Conservation (phyloP, 2,329 filamentous ascomycete genomes). For the Pezicula neosporulosa region DNA sequence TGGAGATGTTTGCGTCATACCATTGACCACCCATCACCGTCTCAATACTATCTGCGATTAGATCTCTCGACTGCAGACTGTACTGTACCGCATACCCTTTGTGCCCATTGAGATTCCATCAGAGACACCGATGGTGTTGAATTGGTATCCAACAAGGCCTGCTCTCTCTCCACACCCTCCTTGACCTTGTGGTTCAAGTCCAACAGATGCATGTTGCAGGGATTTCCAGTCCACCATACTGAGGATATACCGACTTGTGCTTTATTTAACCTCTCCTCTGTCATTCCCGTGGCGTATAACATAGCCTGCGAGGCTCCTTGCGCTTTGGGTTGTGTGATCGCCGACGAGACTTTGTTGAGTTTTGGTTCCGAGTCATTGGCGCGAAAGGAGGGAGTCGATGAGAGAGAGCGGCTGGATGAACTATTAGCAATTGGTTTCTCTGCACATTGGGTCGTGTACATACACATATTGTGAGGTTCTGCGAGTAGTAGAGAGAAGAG, state of each 20-base stretch:
- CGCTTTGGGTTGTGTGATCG: conserved; percentile 94
- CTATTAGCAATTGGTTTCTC: conserved; percentile 6
- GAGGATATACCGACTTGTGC: conserved; percentile 97
- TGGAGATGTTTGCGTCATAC: conserved; percentile 96
- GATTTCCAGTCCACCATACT: conserved; percentile 97
- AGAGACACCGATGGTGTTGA: conserved; percentile 98
- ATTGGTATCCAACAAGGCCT: conserved; percentile 88
- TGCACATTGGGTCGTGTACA: conserved; percentile 5
- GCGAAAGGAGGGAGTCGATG: conserved; percentile 22
- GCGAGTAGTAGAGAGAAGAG: conserved; percentile 21
- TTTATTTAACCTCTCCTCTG: conserved; percentile 86
- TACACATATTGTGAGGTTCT: conserved; percentile 27
- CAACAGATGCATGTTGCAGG: conserved; percentile 98
- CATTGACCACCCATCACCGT: conserved; percentile 98
- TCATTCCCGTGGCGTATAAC: conserved; percentile 92
- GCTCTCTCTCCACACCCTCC: conserved; percentile 69
- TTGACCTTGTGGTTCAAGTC: conserved; percentile 58
- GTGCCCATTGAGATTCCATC: conserved; percentile 99
- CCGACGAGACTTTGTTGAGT: conserved; percentile 80
- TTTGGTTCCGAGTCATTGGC: conserved; percentile 28
- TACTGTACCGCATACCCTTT: conserved; percentile 92
- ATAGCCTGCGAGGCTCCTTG: conserved; percentile 98
- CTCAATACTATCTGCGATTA: conserved; percentile 98
- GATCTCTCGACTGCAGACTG: conserved; percentile 88
- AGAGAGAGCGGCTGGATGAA: conserved; percentile 24